phyloP scores from a whole-genome alignment of 2,329 filamentous ascomycete species.

The Nigrospora oryzae region DNA sequence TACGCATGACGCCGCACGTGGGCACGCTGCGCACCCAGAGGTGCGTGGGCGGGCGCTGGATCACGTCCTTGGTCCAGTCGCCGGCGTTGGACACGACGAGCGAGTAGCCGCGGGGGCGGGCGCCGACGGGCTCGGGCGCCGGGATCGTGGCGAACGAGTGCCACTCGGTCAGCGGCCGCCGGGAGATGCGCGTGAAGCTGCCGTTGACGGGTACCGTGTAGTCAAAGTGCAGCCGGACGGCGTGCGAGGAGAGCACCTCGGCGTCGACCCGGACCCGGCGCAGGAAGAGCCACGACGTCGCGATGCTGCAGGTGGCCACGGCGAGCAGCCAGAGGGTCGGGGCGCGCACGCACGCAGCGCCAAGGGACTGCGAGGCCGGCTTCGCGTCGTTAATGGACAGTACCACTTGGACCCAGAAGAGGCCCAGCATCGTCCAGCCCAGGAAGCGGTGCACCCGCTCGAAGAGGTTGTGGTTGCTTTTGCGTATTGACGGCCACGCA shows the following conservation, averaged over 20 bases:
- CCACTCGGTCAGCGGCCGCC: conserved; percentile 59
- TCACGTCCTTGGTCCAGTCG: conserved; percentile 63
- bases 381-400: conserved; percentile 39
- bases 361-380: conserved; percentile 17
- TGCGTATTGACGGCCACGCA: conserved; percentile 55
- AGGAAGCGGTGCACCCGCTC: conserved; percentile 64
- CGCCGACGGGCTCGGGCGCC: conserved; percentile 29
- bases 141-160: conserved; percentile 72
- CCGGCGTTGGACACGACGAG: conserved; percentile 65
- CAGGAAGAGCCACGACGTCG: conserved; percentile 66
- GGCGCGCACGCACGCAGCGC: conserved; percentile 24
- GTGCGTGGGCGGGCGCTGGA: conserved; percentile 49
- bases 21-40: conserved; percentile 64
- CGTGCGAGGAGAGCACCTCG: conserved; percentile 63
- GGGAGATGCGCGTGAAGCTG: conserved; percentile 51
- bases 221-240: conserved; percentile 61
- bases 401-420: conserved; percentile 59
- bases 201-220: conserved; percentile 51
- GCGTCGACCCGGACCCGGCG: conserved; percentile 57
- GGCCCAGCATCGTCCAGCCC: conserved; percentile 57
- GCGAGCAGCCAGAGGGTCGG: conserved; percentile 59
- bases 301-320: conserved; percentile 54
- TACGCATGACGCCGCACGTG: conserved; percentile 57
- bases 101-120: conserved; percentile 48
- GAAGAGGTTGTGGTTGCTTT: conserved; percentile 56